Evolutionary conservation across 305 asterid species (phyloP).

Genomic region (Fraxinus angustifolia): DNA sequence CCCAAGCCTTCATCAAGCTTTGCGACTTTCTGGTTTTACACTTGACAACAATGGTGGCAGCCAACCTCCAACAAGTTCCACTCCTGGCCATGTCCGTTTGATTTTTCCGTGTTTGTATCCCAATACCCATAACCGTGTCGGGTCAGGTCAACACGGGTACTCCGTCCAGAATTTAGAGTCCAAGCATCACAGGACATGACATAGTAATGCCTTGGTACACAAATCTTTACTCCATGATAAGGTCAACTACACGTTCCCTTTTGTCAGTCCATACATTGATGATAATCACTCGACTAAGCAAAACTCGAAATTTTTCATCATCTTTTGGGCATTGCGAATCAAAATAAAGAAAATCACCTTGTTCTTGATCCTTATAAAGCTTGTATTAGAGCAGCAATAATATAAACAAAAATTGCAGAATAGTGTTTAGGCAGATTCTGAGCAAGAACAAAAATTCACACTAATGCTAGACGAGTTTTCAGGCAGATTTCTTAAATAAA

Average conservation of each 20-base stretch:
- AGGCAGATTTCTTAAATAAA: neutral
- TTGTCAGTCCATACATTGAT: neutral
- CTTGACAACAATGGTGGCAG: no score
- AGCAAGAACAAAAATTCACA: neutral
- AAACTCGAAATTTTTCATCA: neutral
- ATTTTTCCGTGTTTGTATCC: no score
- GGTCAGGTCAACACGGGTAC: no score
- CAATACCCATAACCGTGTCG: no score
- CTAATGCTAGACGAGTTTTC: neutral
- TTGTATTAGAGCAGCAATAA: neutral
- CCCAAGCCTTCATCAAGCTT: no score
- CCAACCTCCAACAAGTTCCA: no score
- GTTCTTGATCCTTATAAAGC: neutral
- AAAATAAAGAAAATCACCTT: neutral
- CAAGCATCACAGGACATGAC: neutral
- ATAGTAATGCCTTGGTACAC: neutral
- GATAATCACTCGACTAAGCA: neutral
- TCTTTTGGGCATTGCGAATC: neutral
- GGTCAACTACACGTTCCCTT: neutral
- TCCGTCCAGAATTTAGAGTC: no score
- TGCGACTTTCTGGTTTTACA: no score
- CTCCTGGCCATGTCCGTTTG: no score
- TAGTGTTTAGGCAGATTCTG: neutral
- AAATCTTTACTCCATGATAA: neutral
- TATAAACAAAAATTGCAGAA: neutral